Conservation (phyloP, 768 basidiomycete species). For the Leccinum boreale region DNA sequence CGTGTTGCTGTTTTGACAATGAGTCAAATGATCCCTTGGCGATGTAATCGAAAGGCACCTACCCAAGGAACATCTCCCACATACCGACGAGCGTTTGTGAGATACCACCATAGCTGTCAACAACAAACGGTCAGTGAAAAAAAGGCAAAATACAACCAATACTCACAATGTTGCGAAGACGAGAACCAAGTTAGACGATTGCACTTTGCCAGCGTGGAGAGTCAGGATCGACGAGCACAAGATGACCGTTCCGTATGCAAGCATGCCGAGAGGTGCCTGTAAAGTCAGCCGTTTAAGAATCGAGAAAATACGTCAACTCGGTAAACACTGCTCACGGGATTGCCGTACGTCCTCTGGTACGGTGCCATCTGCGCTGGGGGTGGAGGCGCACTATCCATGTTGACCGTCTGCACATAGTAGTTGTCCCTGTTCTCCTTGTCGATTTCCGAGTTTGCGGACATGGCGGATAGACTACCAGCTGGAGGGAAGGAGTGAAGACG, state of each 20-base stretch:
- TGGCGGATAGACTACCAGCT: background rate
- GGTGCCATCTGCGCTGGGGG: conserved; percentile 22
- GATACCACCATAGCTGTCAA: conserved; percentile 29
- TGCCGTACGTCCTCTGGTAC: conserved; percentile 26
- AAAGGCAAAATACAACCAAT: background rate
- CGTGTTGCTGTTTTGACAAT: conserved; percentile 19
- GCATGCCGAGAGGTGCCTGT: conserved; percentile 28
- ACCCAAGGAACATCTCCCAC: conserved; percentile 33
- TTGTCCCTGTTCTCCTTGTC: conserved; percentile 24
- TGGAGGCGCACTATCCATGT: conserved; percentile 14
- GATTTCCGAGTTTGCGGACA: conserved; percentile 19
- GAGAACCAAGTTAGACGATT: conserved; percentile 23
- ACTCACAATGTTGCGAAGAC: conserved; percentile 29
- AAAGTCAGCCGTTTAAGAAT: background rate
- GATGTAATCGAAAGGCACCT: conserved; percentile 1
- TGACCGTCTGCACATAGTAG: conserved; percentile 28
- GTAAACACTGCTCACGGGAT: conserved; percentile 15
- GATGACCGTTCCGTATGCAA: conserved; percentile 29
- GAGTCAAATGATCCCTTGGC: conserved; percentile 3
- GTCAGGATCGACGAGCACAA: conserved; percentile 29
- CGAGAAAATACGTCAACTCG: background rate
- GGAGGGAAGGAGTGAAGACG: background rate
- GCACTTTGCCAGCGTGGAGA: conserved; percentile 17
- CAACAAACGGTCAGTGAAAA: background rate
- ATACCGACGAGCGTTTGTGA: conserved; percentile 29